Evolutionary conservation across 495 filamentous ascomycete species (phyloP).

Genomic region (Xylaria castorea): DNA sequence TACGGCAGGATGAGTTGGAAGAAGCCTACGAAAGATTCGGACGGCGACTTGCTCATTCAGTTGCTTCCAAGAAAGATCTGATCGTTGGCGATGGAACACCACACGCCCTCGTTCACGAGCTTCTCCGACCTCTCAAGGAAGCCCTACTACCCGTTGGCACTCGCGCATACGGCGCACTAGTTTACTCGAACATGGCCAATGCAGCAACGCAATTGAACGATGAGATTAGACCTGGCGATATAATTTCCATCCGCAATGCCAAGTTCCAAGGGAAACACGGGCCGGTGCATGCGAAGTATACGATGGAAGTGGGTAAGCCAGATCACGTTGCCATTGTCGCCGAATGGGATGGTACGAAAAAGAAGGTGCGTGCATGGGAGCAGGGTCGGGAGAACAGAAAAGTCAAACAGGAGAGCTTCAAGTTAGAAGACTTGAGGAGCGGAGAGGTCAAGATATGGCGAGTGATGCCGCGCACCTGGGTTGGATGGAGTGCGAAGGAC

Average conservation of each 20-base stretch:
- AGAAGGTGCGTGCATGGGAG: constrained; percentile 95
- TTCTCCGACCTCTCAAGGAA: constrained; percentile 73
- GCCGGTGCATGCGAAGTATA: constrained; percentile 93
- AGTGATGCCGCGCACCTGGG: constrained; percentile 89
- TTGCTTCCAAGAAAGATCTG: constrained; percentile 72
- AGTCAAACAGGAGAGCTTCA: constrained; percentile 91
- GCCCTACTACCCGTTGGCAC: constrained; percentile 83
- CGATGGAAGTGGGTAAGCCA: constrained; percentile 83
- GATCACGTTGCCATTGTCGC: constrained; percentile 97
- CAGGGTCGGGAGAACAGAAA: constrained; percentile 95
- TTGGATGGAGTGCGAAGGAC: constrained; percentile 73
- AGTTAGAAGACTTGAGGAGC: constrained; percentile 87
- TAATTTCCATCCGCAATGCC: constrained; percentile 91
- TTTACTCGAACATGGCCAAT: constrained; percentile 94
- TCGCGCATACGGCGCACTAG: constrained; percentile 86
- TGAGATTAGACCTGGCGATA: constrained; percentile 93
- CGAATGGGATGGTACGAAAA: constrained; percentile 98
- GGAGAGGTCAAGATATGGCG: constrained; percentile 99
- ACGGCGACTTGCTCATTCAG: constrained; percentile 71
- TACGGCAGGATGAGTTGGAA: constrained; percentile 95
- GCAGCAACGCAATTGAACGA: constrained; percentile 88
- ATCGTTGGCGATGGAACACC: constrained; percentile 86
- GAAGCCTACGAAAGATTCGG: constrained; percentile 80
- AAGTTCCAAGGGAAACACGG: constrained; percentile 96
- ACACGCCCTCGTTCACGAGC: constrained; percentile 74